Base-by-base conservation (phyloP, 495 filamentous ascomycete genomes). In the Jackrogersella multiformis region DNA sequence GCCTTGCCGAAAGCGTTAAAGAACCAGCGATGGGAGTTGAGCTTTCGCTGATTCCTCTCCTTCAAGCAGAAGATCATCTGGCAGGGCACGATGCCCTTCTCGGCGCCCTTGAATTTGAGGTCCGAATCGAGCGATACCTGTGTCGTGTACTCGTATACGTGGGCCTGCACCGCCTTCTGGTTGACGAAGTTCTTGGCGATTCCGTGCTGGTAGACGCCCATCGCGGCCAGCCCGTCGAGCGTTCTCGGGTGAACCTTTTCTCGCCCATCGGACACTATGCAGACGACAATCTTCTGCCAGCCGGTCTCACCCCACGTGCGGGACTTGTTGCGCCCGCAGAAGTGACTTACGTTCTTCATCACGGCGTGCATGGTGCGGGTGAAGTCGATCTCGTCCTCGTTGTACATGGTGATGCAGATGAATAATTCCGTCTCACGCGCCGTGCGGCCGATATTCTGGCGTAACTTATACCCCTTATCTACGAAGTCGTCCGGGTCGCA, bases 211-310 rank as follows among this genome's bases (percentile, higher is more conserved):
- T 98, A 99, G n/a, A 97, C 92, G 57, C 96, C 96, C 84, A 99
- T 93, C 20, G 94, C 95, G 4, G 96, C 96, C 64, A 99, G 75
- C n/a, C 94, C 95, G 73, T 98, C 95, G 2, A 98, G 84, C 0
- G 95, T 97, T 68, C 96, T 85, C 3, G 92, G 93, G 73, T 99
- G 94, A 15, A 98, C 91, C 74, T 97, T 98, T 65, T 91, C 87
- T 60, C 96, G 89, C 7, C 96, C 96, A 74, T 99, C 96, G 0
- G 92, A 90, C 34, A 99, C 91, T 67, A 99, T 90, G 71, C 94
- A 97, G 0, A 98, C 94, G 5, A 99, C 96, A 68, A 99, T 97
- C 82, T 99, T 99, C 79, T 99, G 91, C 96, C 96, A 99, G 8
- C 95, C 96, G 55, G 92, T 86, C 68, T 97, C 96, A 21, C 96